A percentile compares a stretch with the other conserved stretches of the same genome.
Evolutionary conservation across 192 early-diverging fungal species (phyloP).

Genomic region (Umbelopsis vinacea): DNA sequence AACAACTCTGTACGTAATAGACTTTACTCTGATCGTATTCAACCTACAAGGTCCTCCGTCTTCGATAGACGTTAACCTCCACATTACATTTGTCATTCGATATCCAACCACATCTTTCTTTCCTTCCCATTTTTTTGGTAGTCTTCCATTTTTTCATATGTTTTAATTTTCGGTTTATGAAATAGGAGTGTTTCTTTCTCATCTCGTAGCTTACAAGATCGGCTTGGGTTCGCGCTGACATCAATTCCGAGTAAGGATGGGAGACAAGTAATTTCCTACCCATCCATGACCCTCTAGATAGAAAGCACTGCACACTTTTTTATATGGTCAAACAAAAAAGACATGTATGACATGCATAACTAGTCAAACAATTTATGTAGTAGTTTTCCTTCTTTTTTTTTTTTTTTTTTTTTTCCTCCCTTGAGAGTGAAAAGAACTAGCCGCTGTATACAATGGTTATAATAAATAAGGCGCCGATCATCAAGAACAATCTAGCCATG

Average conservation of each 20-base stretch:
- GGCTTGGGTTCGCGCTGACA: too few relatives aligned
- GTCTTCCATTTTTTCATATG: too few relatives aligned
- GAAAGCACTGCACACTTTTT: too few relatives aligned
- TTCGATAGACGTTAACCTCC: conserved; percentile 7
- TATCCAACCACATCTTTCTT: neutral
- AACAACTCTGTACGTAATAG: too few relatives aligned
- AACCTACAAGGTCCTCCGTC: neutral
- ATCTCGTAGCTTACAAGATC: too few relatives aligned
- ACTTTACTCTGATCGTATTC: neutral
- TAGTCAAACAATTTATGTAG: too few relatives aligned
- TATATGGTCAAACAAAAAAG: too few relatives aligned
- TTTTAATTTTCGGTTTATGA: neutral
- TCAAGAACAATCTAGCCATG: conserved; percentile 80
- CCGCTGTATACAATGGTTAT: conserved; percentile 74
- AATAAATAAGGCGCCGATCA: conserved; percentile 77
- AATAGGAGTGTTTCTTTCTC: too few relatives aligned
- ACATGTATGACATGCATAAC: too few relatives aligned
- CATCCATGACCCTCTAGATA: too few relatives aligned
- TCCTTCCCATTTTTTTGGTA: neutral
- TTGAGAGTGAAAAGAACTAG: neutral
- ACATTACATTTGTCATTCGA: neutral
- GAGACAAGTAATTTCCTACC: too few relatives aligned
- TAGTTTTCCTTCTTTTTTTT: conserved; percentile 11
- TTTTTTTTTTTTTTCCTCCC: neutral
- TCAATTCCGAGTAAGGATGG: too few relatives aligned